Conservation (phyloP, 2,329 filamentous ascomycete genomes). For the Cladorrhinum sp. region DNA sequence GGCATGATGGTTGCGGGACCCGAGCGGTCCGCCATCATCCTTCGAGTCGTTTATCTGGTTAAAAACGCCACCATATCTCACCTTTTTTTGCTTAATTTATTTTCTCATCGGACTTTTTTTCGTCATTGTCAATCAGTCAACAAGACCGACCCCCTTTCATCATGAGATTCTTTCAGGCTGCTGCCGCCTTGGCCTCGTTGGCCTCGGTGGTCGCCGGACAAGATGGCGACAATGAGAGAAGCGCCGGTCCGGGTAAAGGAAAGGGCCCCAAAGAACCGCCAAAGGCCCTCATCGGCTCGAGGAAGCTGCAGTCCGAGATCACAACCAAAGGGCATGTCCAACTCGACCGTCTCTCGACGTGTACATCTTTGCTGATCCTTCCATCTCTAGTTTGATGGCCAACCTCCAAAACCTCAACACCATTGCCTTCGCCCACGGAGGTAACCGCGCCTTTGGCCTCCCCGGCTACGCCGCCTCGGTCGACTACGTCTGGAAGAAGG, state of each 20-base stretch:
- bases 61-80: background rate
- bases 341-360: background rate
- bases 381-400: conserved; percentile 41
- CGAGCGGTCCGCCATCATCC: background rate
- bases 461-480: conserved; percentile 22
- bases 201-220: background rate
- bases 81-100: background rate
- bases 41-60: background rate
- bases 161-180: conserved; percentile 8
- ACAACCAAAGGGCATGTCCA: conserved; percentile 26
- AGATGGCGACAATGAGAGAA: background rate
- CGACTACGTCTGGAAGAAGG: conserved; percentile 41
- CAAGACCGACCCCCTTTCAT: background rate
- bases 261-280: background rate
- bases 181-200: conserved; percentile 8
- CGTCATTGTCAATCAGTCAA: background rate
- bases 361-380: background rate
- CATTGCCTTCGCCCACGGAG: conserved; percentile 47
- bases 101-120: background rate
- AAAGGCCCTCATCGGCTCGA: conserved; percentile 31
- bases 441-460: conserved; percentile 38
- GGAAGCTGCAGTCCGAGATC: conserved; percentile 39
- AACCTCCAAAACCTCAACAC: conserved; percentile 46
- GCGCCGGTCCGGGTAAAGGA: background rate
- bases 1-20: background rate